Base-by-base conservation (phyloP, 2,329 filamentous ascomycete genomes). In the Arthrobotrys pseudoclavata region DNA sequence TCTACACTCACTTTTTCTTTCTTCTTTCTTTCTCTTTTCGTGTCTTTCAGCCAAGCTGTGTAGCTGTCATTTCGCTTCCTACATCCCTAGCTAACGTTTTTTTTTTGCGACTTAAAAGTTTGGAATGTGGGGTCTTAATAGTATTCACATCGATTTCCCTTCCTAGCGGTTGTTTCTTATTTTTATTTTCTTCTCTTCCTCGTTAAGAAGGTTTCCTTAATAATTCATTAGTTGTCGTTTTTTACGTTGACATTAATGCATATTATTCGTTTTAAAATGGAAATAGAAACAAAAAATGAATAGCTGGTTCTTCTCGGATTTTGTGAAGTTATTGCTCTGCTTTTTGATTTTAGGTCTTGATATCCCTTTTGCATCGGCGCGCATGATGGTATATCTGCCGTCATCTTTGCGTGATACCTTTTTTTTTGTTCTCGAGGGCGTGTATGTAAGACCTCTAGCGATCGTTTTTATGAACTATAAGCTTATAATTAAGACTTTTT, bases 91-190 rank as follows among this genome's bases (percentile, higher is more conserved):
- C 24, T 53, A 53, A 53, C 50, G 10, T 61, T 61, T 42, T 50
- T 45, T 34, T 24, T 42, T 20, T 37, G 37, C 7, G 29, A 37
- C 31, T 37, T n/a, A 47, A 62, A 62, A 13, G 37, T 42, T 29
- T 62, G 34, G 57, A 62, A 42, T 37, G 42, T 12, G 37, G 57
- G 55, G 55, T 40, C 18, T 40, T 61, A 60, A 60, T 40, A 34
- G 7, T 53, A 53, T 31, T 24, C 4, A 53, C 15, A 52, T 29
- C 24, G 50, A 53, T 53, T 29, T 24, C 57, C 42, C 37, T 42
- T 37, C 34, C 22, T 13, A 42, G 34, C 57, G 34, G 20, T 40
- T 20, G 20, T 20, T 61, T 40, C 20, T n/a, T 40, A 13, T 4
- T 9, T 42, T 42, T 22, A 10, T 22, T n/a, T 24, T 37, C 53